A percentile compares a stretch with the other conserved stretches of the same genome.
These are phyloP conservation scores for Cyberlindnera nakhonratchasimensis DNA, from an alignment of 805 yeast genomes.

Conservation along the genomic window DNA sequence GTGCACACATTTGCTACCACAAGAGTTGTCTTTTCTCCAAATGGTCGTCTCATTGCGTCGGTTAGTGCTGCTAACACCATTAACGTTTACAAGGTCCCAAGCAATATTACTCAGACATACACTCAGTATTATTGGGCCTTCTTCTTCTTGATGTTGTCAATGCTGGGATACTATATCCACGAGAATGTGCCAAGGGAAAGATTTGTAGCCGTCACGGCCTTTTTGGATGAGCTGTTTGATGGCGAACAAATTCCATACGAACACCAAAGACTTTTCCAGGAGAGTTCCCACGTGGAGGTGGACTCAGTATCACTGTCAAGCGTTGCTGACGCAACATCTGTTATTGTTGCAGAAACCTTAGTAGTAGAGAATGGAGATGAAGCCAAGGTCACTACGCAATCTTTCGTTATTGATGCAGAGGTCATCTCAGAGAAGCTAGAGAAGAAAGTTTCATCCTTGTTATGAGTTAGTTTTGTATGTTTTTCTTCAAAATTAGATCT, in stretches of 20 bases:
- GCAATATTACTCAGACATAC: constrained; percentile 30
- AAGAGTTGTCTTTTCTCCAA: constrained; percentile 61
- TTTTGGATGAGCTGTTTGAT: constrained; percentile 17
- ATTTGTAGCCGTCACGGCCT: constrained; percentile 12
- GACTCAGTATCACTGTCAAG: background rate
- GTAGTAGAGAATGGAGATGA: constrained; percentile 24
- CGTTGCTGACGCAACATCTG: constrained; percentile 1
- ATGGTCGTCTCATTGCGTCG: constrained; percentile 64
- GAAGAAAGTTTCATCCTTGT: constrained; percentile 3
- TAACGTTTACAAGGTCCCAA: constrained; percentile 58
- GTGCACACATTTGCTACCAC: constrained; percentile 84
- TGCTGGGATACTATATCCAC: constrained; percentile 6
- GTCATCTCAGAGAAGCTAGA: background rate
- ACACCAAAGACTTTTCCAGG: background rate
- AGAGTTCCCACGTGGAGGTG: background rate
- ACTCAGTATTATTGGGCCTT: constrained; percentile 12
- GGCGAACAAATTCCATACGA: constrained; percentile 2
- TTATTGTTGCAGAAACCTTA: constrained; percentile 8
- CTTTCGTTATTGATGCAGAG: constrained; percentile 5
- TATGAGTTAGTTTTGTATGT: constrained; percentile 2
- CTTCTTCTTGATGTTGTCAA: constrained; percentile 8
- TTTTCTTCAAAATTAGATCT: too few species aligned
- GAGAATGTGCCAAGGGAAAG: constrained; percentile 18
- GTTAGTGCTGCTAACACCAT: constrained; percentile 77
- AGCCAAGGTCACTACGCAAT: constrained; percentile 16